Evolutionary conservation across 192 early-diverging fungal species (phyloP).

Genomic region (Phlyctochytrium planicorne): DNA sequence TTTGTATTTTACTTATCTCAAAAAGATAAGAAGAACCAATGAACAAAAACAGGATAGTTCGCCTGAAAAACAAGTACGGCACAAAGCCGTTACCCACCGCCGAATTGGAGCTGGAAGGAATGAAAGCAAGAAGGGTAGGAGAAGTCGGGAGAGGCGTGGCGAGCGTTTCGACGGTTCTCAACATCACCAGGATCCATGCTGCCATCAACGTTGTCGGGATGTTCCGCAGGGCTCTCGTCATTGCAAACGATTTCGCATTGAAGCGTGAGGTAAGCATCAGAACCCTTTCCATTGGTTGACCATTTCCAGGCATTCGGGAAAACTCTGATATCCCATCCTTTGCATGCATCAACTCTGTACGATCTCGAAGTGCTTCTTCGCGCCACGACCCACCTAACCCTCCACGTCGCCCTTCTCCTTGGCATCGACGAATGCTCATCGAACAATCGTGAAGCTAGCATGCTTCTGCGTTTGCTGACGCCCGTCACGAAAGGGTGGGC

Average conservation of each 20-base stretch:
- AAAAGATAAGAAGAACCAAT: no score
- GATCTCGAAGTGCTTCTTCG: constrained; percentile 55
- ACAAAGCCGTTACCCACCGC: constrained; percentile 72
- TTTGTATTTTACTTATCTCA: not conserved
- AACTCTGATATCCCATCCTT: constrained; percentile 50
- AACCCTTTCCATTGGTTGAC: not conserved
- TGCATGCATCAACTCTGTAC: constrained; percentile 61
- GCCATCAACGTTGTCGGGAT: constrained; percentile 44
- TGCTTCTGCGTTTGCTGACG: constrained; percentile 63
- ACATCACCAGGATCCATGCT: constrained; percentile 67
- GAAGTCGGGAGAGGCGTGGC: constrained; percentile 52
- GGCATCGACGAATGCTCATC: constrained; percentile 49
- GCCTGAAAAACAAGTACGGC: constrained; percentile 70
- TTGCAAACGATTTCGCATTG: constrained; percentile 62
- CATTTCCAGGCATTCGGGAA: constrained; percentile 44
- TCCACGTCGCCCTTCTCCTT: constrained; percentile 57
- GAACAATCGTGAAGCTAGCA: constrained; percentile 11
- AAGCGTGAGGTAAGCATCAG: constrained; percentile 44
- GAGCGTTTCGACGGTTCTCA: constrained; percentile 64
- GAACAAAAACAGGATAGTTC: constrained; percentile 50
- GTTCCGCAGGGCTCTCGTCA: constrained; percentile 45
- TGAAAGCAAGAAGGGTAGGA: constrained; percentile 47
- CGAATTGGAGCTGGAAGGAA: constrained; percentile 61
- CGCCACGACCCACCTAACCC: constrained; percentile 51
- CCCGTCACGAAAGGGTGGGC: constrained; percentile 65